Evolutionary conservation across 164 flowering plant genomes (phyloP).

Genomic region (Magnolia officinalis): DNA sequence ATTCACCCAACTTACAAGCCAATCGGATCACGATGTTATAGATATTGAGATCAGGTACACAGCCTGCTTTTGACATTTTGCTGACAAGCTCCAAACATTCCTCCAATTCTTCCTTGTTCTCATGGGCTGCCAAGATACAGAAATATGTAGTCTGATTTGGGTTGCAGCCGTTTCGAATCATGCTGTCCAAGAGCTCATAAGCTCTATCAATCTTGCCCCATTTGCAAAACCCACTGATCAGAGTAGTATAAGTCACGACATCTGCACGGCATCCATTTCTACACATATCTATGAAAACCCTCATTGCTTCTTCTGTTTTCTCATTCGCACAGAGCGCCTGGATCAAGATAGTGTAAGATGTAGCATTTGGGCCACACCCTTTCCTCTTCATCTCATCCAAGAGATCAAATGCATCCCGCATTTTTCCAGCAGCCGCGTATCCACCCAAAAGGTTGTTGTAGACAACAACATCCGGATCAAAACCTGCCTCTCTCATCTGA

Average conservation of each 20-base stretch:
- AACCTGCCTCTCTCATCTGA: constrained; percentile 74
- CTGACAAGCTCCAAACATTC: constrained; percentile 64
- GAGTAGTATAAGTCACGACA: constrained; percentile 70
- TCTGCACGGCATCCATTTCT: constrained; percentile 72
- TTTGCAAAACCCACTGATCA: constrained; percentile 88
- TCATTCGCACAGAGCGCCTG: constrained; percentile 68
- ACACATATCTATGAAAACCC: constrained; percentile 62
- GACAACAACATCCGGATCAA: constrained; percentile 80
- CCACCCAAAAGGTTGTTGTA: constrained; percentile 74
- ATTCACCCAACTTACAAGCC: constrained; percentile 75
- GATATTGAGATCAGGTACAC: constrained; percentile 52
- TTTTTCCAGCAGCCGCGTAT: constrained; percentile 61
- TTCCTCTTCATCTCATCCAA: constrained; percentile 69
- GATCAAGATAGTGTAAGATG: constrained; percentile 72
- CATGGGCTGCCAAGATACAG: constrained; percentile 71
- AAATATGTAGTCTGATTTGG: constrained; percentile 67
- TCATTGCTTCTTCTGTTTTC: constrained; percentile 75
- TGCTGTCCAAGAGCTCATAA: constrained; percentile 65
- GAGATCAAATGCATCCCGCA: constrained; percentile 71
- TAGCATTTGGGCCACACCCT: constrained; percentile 72
- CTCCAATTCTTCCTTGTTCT: constrained; percentile 81
- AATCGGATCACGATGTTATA: constrained; percentile 69
- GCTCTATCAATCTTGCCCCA: constrained; percentile 61
- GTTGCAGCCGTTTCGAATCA: constrained; percentile 55
- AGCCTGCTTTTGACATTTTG: constrained; percentile 56